Evolutionary conservation across 139 green algal genomes (phyloP), one percentile per base, ranked within the genome.

Genomic region (Chlorella sorokiniana): DNA sequence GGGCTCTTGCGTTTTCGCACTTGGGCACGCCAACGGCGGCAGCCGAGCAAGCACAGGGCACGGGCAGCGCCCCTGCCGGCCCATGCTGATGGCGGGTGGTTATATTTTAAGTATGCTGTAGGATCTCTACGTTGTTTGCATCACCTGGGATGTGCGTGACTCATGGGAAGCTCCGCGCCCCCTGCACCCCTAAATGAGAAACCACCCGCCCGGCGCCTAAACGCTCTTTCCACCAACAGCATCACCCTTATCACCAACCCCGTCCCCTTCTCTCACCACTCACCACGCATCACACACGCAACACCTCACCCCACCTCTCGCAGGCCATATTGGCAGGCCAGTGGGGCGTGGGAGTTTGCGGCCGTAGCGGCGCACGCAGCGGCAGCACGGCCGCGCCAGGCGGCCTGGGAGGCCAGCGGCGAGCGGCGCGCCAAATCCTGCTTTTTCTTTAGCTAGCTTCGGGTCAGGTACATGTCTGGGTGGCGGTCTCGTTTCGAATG

Each of bases 331-430:
- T 98, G 59, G 83, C 69, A 44, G 81, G 51, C n/a, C 88, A 90
- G 48, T 65, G 81, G 23, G 73, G 78, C 3, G 83, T 95, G 10
- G n/a, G 83, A 83, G 14, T 97, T 88, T 56, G 84, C 88, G 16
- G 41, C 54, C 1, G 86, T 94, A 37, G 90, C 90, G 0, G 56
- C 76, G n/a, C 89, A 94, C 44, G 90, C 89, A 16, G 78, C 88
- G 54, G 52, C 71, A 11, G 31, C 83, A 54, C 88, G 89, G 3
- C 73, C 41, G 93, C 93, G 7, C 83, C 86, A 2, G 52, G 91
- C 41, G 89, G 96, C 51, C 81, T 95, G 54, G 93, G 96, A 18
- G 73, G 87, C 44, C 93, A 96, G 81, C 62, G 67, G 1, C 68
- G 68, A 35, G 89, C 87, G 23, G 83, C 69, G 38, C 78, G 94